These are phyloP conservation scores for Sisymbrium irio DNA, from an alignment of 345 rosid species.

Conservation along the genomic window DNA sequence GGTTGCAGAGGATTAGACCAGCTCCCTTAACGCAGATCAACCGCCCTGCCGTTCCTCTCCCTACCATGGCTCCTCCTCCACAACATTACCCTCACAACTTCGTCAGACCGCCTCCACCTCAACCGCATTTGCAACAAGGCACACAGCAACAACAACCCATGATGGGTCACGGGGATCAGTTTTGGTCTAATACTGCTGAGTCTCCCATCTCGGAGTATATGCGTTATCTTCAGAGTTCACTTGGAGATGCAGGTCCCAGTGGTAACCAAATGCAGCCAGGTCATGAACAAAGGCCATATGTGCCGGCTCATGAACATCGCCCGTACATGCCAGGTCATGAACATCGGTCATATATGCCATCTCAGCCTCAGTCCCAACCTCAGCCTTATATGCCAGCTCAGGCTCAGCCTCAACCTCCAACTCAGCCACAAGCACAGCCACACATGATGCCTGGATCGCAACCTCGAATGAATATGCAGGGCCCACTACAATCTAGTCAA, in stretches of 20 bases:
- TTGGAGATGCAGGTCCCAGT: constrained; percentile 45
- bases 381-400: background rate
- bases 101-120: constrained; percentile 35
- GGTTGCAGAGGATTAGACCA: constrained; percentile 87
- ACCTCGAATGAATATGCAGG: constrained; percentile 26
- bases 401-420: background rate
- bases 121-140: constrained; percentile 15
- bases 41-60: constrained; percentile 49
- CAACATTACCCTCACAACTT: constrained; percentile 18
- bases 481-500: constrained; percentile 39
- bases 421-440: constrained; percentile 24
- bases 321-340: constrained; percentile 1
- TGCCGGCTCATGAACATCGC: background rate
- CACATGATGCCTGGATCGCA: constrained; percentile 26
- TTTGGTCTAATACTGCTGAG: constrained; percentile 58
- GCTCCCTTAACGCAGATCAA: constrained; percentile 68
- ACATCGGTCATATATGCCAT: background rate
- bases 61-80: constrained; percentile 25
- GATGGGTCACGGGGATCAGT: constrained; percentile 49
- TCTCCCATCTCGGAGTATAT: constrained; percentile 80
- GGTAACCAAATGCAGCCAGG: constrained; percentile 45
- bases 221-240: constrained; percentile 75
- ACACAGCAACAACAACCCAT: constrained; percentile 42
- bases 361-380: background rate
- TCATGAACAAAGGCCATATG: constrained; percentile 5